A percentile compares a stretch with the other conserved stretches of the same genome.
Evolutionary conservation across 768 basidiomycete species (phyloP).

Genomic region (Neoboletus brunneissimus): DNA sequence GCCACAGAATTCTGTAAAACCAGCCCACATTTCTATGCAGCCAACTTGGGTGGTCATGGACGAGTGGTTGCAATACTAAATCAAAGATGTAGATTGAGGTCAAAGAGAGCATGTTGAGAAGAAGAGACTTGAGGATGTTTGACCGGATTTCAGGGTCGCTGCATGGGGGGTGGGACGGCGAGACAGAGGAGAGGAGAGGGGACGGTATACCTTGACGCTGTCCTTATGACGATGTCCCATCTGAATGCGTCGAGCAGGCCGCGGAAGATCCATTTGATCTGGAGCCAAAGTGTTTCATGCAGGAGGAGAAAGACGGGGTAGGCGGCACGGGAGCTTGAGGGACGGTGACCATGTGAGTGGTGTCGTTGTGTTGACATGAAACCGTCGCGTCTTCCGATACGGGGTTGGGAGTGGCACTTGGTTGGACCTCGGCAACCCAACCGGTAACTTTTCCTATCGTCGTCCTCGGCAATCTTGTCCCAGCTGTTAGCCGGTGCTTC

Average conservation of each 20-base stretch:
- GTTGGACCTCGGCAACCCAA: slow-evolving; percentile 10
- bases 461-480: background rate
- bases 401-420: background rate
- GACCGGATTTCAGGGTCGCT: slow-evolving; percentile 77
- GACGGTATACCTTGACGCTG: slow-evolving; percentile 53
- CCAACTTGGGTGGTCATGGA: slow-evolving; percentile 61
- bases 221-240: slow-evolving; percentile 61
- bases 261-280: slow-evolving; percentile 53
- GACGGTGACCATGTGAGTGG: slow-evolving; percentile 4
- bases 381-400: background rate
- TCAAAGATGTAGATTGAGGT: slow-evolving; percentile 77
- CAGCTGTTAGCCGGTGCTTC: slow-evolving; percentile 1
- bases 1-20: slow-evolving; percentile 77
- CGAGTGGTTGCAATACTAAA: slow-evolving; percentile 63
- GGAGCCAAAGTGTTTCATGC: slow-evolving; percentile 56
- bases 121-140: slow-evolving; percentile 70
- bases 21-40: slow-evolving; percentile 69
- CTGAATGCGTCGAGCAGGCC: slow-evolving; percentile 73
- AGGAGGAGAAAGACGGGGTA: slow-evolving; percentile 73
- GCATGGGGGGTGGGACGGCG: slow-evolving; percentile 12
- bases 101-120: slow-evolving; percentile 70
- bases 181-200: slow-evolving; percentile 5
- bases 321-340: slow-evolving; percentile 42
- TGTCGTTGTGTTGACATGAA: slow-evolving; percentile 27
- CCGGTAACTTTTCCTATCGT: slow-evolving; percentile 13